Evolutionary conservation across 371 early-diverging fungal genomes (phyloP).

Genomic region (Catenaria anguillulae): DNA sequence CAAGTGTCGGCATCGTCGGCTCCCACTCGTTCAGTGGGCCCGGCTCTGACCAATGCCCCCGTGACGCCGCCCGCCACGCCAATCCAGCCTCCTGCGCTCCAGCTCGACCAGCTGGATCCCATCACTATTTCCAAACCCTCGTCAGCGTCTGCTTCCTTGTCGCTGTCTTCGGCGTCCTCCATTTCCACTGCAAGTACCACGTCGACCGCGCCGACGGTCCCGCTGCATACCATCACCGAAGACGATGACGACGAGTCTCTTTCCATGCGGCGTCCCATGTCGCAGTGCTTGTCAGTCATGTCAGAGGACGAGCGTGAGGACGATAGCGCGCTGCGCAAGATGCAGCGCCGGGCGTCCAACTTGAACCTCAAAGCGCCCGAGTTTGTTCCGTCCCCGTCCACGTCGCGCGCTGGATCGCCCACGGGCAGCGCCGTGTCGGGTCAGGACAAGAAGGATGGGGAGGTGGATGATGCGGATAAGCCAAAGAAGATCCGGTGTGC

Average conservation of each 20-base stretch:
- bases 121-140: background rate
- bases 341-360: background rate
- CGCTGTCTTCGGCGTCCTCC: too few relatives aligned
- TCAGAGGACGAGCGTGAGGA: background rate
- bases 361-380: background rate
- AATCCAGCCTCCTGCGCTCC: background rate
- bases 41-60: too few relatives aligned
- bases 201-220: too few relatives aligned
- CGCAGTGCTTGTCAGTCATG: background rate
- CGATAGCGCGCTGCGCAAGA: background rate
- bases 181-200: too few relatives aligned
- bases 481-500: constrained; percentile 4
- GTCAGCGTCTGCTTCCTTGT: background rate
- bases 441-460: background rate
- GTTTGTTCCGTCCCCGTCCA: background rate
- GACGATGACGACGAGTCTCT: background rate
- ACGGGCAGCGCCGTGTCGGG: background rate
- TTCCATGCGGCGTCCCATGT: background rate
- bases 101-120: background rate
- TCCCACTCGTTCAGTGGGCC: too few relatives aligned
- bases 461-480: too few relatives aligned
- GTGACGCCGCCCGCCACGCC: background rate
- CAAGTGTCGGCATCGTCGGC: too few relatives aligned
- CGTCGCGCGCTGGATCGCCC: background rate
- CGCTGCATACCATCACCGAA: background rate